Base-by-base conservation (phyloP, 805 yeast species). In the Hanseniaspora lachancei region DNA sequence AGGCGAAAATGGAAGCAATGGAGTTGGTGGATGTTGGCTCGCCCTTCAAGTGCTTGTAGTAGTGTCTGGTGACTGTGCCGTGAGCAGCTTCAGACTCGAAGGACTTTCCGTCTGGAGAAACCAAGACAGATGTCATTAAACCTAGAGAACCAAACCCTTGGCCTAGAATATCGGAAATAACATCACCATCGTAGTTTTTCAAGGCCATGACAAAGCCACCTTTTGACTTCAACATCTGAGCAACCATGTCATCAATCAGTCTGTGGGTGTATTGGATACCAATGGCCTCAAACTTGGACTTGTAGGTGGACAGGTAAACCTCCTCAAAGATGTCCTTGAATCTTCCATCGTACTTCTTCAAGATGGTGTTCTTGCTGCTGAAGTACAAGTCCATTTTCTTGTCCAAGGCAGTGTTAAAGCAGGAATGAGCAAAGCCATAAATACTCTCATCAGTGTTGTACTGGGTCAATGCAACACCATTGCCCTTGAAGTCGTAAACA, bases 81-180 rank as follows among this genome's bases (percentile, higher is more conserved):
- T 85, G 93, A 36, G 93, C 93, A 58, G 91, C 91, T 69, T 85
- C 93, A 58, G 85, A 76, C 72, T 85, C 93, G 62, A 82, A 85
- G n/a, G 89, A 80, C 67, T 83, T 82, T 43, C 93, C 93, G 70
- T 85, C 91, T 53, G 91, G 89, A 18, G 91, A 82, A 73, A 84
- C 81, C 60, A 85, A 76, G 42, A 81, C 86, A 12, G 93, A 85
- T 10, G 93, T 84, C 93, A 85, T 85, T 60, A 85, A 75, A 54
- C 93, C 93, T 60, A 85, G 73, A 2, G 91, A 84, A 24, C 93
- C 93, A 61, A 85, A 85, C 47, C 93, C 93, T 70, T 85, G 93
- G 4, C 93, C 93, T 56, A 85, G 89, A 60, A 85, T 84, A 68
- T 85, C 93, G 7, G 86, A 80, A 69, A 84, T 88, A 55, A 85